Conservation (phyloP, 1,284 basidiomycete genomes). For the Melanopsichium pennsylvanicum region DNA sequence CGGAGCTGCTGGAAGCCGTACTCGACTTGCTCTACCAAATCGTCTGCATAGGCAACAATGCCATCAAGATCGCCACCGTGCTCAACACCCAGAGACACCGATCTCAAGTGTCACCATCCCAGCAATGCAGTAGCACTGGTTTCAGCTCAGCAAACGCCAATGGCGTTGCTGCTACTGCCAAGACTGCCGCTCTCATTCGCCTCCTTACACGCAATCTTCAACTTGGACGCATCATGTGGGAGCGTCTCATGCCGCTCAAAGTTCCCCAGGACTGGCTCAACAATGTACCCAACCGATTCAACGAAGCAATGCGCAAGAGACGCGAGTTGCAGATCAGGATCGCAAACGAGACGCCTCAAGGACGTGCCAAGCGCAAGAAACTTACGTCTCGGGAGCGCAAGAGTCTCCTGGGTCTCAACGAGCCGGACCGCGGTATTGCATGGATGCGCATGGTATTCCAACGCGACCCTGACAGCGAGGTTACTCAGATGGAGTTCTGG, state of each 20-base stretch:
- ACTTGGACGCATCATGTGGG: conserved; percentile 54
- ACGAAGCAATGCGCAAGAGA: conserved; percentile 15
- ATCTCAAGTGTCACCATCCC: not conserved
- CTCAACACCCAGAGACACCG: not conserved
- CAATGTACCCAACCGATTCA: conserved; percentile 16
- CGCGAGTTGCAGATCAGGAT: conserved; percentile 37
- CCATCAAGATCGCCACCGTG: conserved; percentile 38
- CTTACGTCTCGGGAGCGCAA: conserved; percentile 42
- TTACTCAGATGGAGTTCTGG: conserved; percentile 91
- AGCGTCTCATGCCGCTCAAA: conserved; percentile 38
- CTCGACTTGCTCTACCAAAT: conserved; percentile 62
- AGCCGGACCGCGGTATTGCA: conserved; percentile 56
- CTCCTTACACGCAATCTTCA: conserved; percentile 50
- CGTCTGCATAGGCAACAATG: conserved; percentile 55
- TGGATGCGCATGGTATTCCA: conserved; percentile 79
- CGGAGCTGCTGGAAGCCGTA: conserved; percentile 55
- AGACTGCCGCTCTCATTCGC: conserved; percentile 34
- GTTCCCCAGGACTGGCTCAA: conserved; percentile 33
- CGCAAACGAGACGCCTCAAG: conserved; percentile 38
- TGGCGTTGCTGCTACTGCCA: conserved; percentile 12
- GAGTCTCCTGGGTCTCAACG: conserved; percentile 33
- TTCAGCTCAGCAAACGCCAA: not conserved
- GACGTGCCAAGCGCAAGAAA: conserved; percentile 39
- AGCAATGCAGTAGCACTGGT: not conserved
- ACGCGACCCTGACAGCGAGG: conserved; percentile 74